Evolutionary conservation across 768 basidiomycete species (phyloP), one percentile per base, ranked within the genome.

Genomic region (Suillus cothurnatus): DNA sequence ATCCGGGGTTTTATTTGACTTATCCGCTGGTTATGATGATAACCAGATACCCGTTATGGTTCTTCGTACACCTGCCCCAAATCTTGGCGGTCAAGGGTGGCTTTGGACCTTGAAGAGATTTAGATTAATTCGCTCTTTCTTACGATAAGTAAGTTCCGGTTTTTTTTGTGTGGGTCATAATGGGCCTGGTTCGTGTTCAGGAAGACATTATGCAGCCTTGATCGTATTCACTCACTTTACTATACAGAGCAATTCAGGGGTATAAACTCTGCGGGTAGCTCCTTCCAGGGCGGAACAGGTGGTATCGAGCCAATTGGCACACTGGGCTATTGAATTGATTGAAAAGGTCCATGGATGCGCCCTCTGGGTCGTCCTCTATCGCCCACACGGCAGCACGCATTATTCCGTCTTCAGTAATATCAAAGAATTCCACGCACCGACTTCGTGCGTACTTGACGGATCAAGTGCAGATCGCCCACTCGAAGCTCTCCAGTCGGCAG

Each of bases 391-490:
- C 63, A 26, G 60, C 70, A 26, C 66, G 70, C 60, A 66, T 58
- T 34, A 82, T 85, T 61, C 68, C 75, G 38, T 82, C 82, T 2
- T 73, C 81, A 2, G 67, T 71, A 34, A 81, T 88, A 41, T 66
- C 80, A 0, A 79, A 74, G 64, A 81, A 65, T 77, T 83, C 50
- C 74, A 76, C 36, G 69, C 76, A 47, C 66, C 32, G 76, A 34
- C 19, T 73, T 87, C 63, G 74, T 78, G 52, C 84, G 85, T 38
- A 74, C 79, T 9, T 84, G 88, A 72, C 82, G 84, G 26, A 72
- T 91, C 64, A 88, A 91, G 74, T 92, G 92, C 73, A 86, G 88
- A 4, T 81, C 87, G 62, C 84, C 84, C 47, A 77, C 31, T 81
- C 8, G 71, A 77, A 23, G 74, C 79, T 65, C 80, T 85, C 57